Percentiles rank a stretch among this genome's conserved stretches.
Evolutionary conservation across 495 filamentous ascomycete species (phyloP).

Genomic region (Choiromyces venosus): DNA sequence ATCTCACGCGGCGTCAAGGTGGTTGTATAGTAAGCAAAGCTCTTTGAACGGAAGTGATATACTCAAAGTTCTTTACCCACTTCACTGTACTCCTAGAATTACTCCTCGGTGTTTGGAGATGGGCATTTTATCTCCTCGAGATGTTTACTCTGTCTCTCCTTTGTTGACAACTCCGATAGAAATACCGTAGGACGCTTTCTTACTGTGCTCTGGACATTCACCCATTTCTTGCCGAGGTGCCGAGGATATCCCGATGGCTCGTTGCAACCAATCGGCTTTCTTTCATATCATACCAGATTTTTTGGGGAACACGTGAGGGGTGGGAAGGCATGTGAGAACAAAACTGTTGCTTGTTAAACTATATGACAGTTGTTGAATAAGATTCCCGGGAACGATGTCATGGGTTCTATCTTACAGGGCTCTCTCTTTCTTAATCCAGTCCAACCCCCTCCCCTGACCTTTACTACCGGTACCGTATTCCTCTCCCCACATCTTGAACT

Average conservation of each 20-base stretch:
- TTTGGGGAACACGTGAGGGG: not conserved
- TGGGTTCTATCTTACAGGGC: not conserved
- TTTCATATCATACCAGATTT: not conserved
- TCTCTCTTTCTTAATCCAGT: not conserved
- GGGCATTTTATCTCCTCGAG: not conserved
- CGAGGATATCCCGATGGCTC: not conserved
- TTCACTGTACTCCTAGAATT: not conserved
- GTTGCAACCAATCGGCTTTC: not conserved
- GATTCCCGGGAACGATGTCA: not conserved
- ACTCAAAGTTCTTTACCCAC: not conserved
- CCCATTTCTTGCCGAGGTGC: not conserved
- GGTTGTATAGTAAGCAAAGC: not conserved
- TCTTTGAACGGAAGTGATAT: not conserved
- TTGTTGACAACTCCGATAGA: not conserved
- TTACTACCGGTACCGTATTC: not conserved
- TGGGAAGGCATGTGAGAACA: not conserved
- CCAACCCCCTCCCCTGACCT: no score
- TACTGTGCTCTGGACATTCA: not conserved
- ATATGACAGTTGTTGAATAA: no score
- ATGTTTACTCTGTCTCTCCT: not conserved
- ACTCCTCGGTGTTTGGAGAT: not conserved
- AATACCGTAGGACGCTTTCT: not conserved
- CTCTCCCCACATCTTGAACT: not conserved
- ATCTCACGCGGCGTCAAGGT: not conserved
- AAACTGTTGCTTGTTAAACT: not conserved